These are phyloP conservation scores for Chlamydomonas schloesseri DNA, from an alignment of 139 green algal species.

Conservation along the genomic window DNA sequence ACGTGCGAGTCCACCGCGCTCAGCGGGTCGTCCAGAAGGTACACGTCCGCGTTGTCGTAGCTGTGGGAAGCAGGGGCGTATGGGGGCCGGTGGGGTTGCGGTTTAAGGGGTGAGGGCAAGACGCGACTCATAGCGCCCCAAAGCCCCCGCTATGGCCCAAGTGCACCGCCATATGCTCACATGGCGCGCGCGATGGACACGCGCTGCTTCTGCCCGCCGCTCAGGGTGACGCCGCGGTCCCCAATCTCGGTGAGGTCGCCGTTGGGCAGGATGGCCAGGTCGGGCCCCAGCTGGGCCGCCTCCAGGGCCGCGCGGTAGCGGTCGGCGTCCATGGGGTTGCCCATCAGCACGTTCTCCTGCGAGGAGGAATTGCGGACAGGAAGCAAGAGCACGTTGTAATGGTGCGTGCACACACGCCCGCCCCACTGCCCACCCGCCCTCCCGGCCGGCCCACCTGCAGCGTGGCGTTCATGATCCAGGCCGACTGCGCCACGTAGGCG, in stretches of 20 bases:
- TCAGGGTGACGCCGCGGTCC: constrained; percentile 93
- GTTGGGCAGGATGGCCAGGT: constrained; percentile 81
- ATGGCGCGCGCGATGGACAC: constrained; percentile 90
- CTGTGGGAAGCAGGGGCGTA: too few species aligned
- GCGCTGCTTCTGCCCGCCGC: constrained; percentile 89
- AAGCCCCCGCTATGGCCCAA: too few species aligned
- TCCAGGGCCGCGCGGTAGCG: constrained; percentile 57
- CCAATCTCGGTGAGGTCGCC: constrained; percentile 95
- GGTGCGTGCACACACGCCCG: too few species aligned
- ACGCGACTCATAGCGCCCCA: too few species aligned
- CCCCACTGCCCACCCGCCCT: too few species aligned
- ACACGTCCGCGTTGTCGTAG: constrained; percentile 84
- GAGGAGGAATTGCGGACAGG: too few species aligned
- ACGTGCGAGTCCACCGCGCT: constrained; percentile 94
- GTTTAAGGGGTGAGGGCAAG: too few species aligned
- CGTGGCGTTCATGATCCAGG: constrained; percentile 94
- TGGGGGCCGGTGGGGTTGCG: too few species aligned
- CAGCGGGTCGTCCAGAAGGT: constrained; percentile 96
- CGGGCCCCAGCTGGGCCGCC: constrained; percentile 66
- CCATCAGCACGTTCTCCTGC: constrained; percentile 84
- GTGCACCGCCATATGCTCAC: constrained; percentile 61
- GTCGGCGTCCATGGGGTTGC: constrained; percentile 52
- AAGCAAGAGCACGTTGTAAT: too few species aligned
- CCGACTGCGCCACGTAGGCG: constrained; percentile 87
- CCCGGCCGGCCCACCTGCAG: constrained; percentile 67